Conservation (phyloP, 768 basidiomycete genomes). For the Cubamyces sp. region DNA sequence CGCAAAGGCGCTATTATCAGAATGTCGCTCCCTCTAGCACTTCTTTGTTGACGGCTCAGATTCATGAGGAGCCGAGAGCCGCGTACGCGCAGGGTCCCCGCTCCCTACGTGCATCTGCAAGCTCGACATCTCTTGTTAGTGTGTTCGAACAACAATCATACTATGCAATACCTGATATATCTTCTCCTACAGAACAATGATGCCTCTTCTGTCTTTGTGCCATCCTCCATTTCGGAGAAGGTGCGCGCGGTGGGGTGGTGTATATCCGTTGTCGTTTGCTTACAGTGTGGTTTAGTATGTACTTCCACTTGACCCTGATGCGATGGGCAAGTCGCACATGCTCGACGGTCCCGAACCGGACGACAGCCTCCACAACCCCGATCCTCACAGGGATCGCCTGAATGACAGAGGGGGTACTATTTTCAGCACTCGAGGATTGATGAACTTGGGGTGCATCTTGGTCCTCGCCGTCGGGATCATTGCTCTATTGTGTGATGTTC, state of each 20-base stretch:
- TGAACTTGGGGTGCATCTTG: constrained; percentile 71
- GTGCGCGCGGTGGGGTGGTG: constrained; percentile 13
- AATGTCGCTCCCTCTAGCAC: constrained; percentile 26
- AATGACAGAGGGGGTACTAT: constrained; percentile 45
- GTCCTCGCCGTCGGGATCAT: constrained; percentile 53
- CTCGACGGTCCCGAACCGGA: constrained; percentile 61
- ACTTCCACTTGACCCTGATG: constrained; percentile 64
- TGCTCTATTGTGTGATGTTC: constrained; percentile 40
- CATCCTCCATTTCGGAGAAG: constrained; percentile 37
- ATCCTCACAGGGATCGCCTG: constrained; percentile 35
- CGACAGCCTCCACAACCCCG: constrained; percentile 66
- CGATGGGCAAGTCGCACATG: constrained; percentile 50
- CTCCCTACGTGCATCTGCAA: constrained; percentile 43
- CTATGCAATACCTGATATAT: not conserved
- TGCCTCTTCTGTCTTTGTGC: constrained; percentile 21
- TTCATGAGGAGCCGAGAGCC: constrained; percentile 23
- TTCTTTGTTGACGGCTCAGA: constrained; percentile 20
- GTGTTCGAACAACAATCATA: not conserved
- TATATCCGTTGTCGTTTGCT: not conserved
- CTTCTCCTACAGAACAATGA: constrained; percentile 20
- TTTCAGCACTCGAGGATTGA: constrained; percentile 61
- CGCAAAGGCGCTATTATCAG: constrained; percentile 21
- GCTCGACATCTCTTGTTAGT: constrained; percentile 49
- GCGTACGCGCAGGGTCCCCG: constrained; percentile 23
- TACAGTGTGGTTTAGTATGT: constrained; percentile 51